Evolutionary conservation across 1,284 basidiomycete genomes (phyloP).

Genomic region (Inonotus obliquus): DNA sequence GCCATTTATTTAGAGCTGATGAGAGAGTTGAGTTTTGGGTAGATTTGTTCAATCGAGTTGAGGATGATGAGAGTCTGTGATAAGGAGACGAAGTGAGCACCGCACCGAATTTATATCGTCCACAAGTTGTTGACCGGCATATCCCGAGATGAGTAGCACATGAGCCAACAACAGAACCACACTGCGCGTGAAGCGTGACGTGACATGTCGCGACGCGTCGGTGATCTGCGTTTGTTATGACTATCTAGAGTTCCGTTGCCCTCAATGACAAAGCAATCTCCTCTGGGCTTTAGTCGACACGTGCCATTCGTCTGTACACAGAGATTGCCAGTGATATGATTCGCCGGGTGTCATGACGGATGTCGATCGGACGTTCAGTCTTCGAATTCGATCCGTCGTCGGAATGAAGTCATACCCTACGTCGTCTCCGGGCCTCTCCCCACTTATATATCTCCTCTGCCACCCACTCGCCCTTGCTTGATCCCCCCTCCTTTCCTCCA

Average conservation of each 20-base stretch:
- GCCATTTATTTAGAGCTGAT: slow-evolving; percentile 9
- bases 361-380: no score
- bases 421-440: background rate
- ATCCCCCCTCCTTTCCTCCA: background rate
- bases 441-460: background rate
- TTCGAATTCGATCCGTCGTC: no score
- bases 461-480: background rate
- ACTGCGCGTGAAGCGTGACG: background rate
- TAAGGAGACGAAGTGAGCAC: background rate
- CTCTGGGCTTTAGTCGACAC: no score
- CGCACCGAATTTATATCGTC: slow-evolving; percentile 2
- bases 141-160: background rate
- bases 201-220: slow-evolving; percentile 2
- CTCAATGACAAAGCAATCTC: background rate
- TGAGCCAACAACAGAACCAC: background rate
- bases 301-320: no score
- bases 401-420: background rate
- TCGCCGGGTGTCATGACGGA: background rate
- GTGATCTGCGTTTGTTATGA: background rate
- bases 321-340: background rate
- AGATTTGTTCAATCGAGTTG: background rate
- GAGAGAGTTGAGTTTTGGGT: background rate
- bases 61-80: slow-evolving; percentile 6
- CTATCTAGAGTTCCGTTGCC: background rate
- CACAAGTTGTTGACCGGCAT: background rate